Evolutionary conservation across 1,284 basidiomycete species (phyloP).

Genomic region (Fomitopsis palustris): DNA sequence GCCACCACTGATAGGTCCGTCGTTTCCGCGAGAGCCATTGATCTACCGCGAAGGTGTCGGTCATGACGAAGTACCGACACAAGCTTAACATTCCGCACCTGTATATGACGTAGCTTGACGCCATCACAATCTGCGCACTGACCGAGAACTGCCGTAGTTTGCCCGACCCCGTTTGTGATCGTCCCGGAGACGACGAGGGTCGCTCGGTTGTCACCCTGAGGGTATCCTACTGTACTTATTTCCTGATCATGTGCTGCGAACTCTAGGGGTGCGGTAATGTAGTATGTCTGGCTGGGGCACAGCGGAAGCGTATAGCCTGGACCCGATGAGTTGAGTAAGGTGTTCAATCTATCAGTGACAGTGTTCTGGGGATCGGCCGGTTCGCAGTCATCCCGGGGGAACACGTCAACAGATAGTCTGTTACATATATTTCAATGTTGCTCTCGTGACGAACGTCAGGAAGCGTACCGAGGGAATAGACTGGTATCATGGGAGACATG

Average conservation of each 20-base stretch:
- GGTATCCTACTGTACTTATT: constrained; percentile 75
- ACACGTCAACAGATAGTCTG: constrained; percentile 9
- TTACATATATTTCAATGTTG: neutral
- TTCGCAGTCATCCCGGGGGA: constrained; percentile 38
- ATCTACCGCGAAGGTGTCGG: constrained; percentile 40
- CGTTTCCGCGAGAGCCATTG: constrained; percentile 58
- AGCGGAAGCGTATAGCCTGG: constrained; percentile 60
- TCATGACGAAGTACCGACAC: neutral
- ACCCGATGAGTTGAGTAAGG: constrained; percentile 60
- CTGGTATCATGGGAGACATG: neutral
- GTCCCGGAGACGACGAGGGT: constrained; percentile 56
- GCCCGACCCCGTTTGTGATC: constrained; percentile 50
- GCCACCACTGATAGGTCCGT: constrained; percentile 51
- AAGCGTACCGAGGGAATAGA: constrained; percentile 6
- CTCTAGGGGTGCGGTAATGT: constrained; percentile 58
- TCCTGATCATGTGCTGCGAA: constrained; percentile 70
- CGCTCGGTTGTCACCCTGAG: constrained; percentile 52
- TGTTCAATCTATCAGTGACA: constrained; percentile 67
- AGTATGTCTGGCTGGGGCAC: constrained; percentile 60
- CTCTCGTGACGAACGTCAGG: too few relatives aligned
- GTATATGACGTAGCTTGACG: constrained; percentile 65
- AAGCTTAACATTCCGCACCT: constrained; percentile 38
- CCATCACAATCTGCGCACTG: constrained; percentile 54
- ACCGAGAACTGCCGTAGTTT: constrained; percentile 71
- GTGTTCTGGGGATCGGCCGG: constrained; percentile 57